phyloP scores from a whole-genome alignment of 2,329 filamentous ascomycete species.

The Beauveria sp. region DNA sequence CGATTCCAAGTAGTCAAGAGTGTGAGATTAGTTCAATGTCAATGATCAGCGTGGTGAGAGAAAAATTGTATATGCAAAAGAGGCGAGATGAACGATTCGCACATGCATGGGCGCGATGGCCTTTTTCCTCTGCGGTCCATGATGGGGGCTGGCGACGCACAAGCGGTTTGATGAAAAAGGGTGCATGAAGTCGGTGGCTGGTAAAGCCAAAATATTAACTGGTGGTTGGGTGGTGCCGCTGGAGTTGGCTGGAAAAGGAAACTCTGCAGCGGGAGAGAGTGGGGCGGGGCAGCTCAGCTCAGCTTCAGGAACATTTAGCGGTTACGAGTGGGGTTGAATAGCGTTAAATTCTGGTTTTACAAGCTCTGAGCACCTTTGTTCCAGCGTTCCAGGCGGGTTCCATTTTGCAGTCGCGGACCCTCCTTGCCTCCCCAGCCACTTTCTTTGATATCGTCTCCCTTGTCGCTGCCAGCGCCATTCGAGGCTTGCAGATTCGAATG shows the following conservation, averaged over 20 bases:
- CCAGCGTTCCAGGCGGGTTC: no score
- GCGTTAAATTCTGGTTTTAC: not conserved
- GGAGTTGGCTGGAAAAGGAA: not conserved
- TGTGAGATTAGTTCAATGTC: not conserved
- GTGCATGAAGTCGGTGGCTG: constrained; percentile 5
- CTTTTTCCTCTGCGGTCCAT: constrained; percentile 7
- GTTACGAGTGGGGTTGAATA: not conserved
- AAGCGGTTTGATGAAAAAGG: not conserved
- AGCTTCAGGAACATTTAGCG: not conserved
- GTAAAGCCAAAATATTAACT: not conserved
- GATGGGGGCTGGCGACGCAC: not conserved
- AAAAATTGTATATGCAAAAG: not conserved
- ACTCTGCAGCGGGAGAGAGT: not conserved
- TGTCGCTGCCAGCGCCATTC: not conserved
- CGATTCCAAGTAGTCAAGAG: not conserved
- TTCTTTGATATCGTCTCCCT: not conserved
- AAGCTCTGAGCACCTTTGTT: not conserved
- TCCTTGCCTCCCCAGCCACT: not conserved
- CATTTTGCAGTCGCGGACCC: no score
- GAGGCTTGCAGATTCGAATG: not conserved
- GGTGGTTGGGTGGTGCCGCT: not conserved
- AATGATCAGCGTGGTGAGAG: not conserved
- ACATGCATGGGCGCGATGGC: constrained; percentile 4
- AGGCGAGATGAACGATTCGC: not conserved
- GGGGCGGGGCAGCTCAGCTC: not conserved